These are phyloP conservation scores for Zychaea mexicana DNA, from an alignment of 371 early-diverging fungal genomes.

Conservation along the genomic window DNA sequence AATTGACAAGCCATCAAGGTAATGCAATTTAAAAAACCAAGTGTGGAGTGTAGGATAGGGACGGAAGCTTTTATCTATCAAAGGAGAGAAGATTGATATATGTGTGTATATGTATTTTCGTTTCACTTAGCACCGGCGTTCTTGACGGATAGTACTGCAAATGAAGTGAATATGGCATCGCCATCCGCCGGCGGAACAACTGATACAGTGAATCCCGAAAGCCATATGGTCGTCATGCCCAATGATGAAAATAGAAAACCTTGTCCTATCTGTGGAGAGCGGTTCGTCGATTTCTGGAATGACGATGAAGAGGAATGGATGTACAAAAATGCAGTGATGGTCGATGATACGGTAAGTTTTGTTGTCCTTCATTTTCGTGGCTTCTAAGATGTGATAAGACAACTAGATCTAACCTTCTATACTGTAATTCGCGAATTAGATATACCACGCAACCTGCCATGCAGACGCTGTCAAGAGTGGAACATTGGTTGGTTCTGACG, in stretches of 20 bases:
- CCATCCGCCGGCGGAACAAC: conserved; percentile 13
- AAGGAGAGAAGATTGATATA: too few species aligned
- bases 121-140: conserved; percentile 38
- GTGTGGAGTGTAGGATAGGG: too few species aligned
- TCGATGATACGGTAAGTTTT: conserved; percentile 62
- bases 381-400: too few species aligned
- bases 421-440: too few species aligned
- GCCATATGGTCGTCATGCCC: conserved; percentile 51
- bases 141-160: conserved; percentile 30
- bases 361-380: too few species aligned
- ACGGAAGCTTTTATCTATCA: too few species aligned
- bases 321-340: conserved; percentile 76
- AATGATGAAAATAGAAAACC: conserved; percentile 48
- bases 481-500: neutral
- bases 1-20: conserved; percentile 52
- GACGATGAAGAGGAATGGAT: conserved; percentile 93
- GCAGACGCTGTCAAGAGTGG: conserved; percentile 54
- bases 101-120: neutral
- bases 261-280: conserved; percentile 90
- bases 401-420: too few species aligned
- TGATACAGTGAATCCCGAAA: conserved; percentile 28
- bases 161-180: conserved; percentile 17
- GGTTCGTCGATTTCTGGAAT: conserved; percentile 82
- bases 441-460: conserved; percentile 73
- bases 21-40: too few species aligned